Percentiles rank a stretch among this genome's conserved stretches.
Evolutionary conservation across 768 basidiomycete species (phyloP).

Genomic region (Boletus insuetus): DNA sequence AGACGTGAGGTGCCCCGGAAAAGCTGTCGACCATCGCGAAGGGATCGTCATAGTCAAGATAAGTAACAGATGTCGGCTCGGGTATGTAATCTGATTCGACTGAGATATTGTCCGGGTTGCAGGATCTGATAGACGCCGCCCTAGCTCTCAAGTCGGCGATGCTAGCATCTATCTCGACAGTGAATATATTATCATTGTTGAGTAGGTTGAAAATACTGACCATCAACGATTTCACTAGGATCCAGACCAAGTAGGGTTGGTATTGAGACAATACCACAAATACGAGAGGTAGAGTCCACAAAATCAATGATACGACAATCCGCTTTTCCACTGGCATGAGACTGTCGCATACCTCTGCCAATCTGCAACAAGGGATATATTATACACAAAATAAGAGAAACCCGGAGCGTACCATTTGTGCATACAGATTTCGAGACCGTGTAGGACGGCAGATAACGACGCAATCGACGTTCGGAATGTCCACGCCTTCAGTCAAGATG

Average conservation of each 20-base stretch:
- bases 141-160: constrained; percentile 46
- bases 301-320: constrained; percentile 92
- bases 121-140: constrained; percentile 23
- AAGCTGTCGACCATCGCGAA: constrained; percentile 53
- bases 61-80: constrained; percentile 62
- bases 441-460: constrained; percentile 87
- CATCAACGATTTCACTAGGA: constrained; percentile 60
- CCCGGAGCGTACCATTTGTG: constrained; percentile 73
- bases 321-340: constrained; percentile 72
- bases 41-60: constrained; percentile 74
- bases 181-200: not conserved
- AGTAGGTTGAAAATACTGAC: constrained; percentile 33
- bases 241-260: constrained; percentile 87
- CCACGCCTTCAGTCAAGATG: constrained; percentile 90
- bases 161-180: constrained; percentile 45
- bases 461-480: constrained; percentile 94
- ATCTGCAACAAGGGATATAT: constrained; percentile 52
- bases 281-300: constrained; percentile 69
- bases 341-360: constrained; percentile 87
- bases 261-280: constrained; percentile 69
- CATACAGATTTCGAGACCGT: constrained; percentile 81
- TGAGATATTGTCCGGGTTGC: not conserved
- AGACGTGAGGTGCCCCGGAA: constrained; percentile 54
- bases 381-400: not conserved
- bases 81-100: constrained; percentile 38